phyloP scores from a whole-genome alignment of 2,329 filamentous ascomycete genomes.

The Paecilomyces dactylethromorphus region DNA sequence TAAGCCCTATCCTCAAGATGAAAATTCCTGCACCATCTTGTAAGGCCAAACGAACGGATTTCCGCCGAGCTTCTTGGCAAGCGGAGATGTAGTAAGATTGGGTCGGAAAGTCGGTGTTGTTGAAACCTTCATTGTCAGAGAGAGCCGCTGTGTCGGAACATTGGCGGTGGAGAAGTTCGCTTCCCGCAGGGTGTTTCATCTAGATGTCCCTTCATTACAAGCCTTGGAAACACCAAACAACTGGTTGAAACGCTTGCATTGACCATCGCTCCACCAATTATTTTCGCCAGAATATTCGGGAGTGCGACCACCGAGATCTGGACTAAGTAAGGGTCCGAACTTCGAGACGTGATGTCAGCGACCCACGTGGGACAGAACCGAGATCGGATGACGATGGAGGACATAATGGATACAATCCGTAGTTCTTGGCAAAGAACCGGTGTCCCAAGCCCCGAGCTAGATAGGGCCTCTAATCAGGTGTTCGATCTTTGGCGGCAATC shows the following conservation, averaged over 20 bases:
- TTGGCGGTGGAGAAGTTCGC: not conserved
- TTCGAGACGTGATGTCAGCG: not conserved
- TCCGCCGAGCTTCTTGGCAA: not conserved
- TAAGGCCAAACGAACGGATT: not conserved
- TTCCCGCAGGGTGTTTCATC: not conserved
- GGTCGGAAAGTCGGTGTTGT: not conserved
- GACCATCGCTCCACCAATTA: not conserved
- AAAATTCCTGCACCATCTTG: not conserved
- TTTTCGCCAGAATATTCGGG: not conserved
- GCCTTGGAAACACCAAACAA: not conserved
- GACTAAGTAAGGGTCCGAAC: not conserved
- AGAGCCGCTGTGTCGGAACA: not conserved
- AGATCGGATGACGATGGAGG: not conserved
- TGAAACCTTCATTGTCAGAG: not conserved
- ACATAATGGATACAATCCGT: not conserved
- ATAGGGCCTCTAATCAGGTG: not conserved
- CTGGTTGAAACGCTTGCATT: not conserved
- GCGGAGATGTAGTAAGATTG: not conserved
- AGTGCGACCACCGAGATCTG: not conserved
- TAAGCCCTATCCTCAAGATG: not conserved
- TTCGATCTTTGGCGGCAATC: not conserved
- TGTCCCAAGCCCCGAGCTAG: not conserved
- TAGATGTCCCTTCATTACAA: not conserved
- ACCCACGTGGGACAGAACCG: not conserved
- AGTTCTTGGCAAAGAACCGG: not conserved